These are phyloP conservation scores for Boletus rufocinnamomeus DNA, from an alignment of 768 basidiomycete species.

Conservation along the genomic window DNA sequence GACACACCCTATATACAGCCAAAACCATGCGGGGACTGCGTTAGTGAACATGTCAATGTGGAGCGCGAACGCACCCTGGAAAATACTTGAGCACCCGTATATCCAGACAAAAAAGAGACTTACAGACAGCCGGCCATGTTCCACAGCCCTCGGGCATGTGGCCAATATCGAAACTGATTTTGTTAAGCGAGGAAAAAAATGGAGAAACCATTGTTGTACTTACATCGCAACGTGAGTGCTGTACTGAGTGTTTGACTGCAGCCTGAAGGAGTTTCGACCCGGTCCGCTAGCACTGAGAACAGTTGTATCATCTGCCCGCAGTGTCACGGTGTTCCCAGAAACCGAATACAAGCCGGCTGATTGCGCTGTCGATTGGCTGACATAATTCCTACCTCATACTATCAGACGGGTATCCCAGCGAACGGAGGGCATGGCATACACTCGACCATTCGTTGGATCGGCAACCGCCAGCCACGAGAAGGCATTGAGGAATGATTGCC, in stretches of 20 bases:
- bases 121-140: conserved; percentile 41
- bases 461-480: conserved; percentile 31
- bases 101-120: conserved; percentile 7
- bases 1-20: conserved; percentile 26
- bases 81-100: not conserved
- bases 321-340: conserved; percentile 40
- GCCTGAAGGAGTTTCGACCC: conserved; percentile 41
- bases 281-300: conserved; percentile 31
- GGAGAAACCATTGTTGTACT: not conserved
- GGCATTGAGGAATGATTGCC: conserved; percentile 48
- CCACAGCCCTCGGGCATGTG: conserved; percentile 44
- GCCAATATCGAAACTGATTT: conserved; percentile 36
- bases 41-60: not conserved
- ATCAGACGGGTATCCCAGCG: not conserved
- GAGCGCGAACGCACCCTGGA: conserved; percentile 28
- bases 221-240: conserved; percentile 37
- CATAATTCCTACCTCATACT: conserved; percentile 40
- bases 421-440: conserved; percentile 18
- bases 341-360: conserved; percentile 59
- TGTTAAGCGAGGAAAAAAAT: not conserved
- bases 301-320: conserved; percentile 38
- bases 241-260: conserved; percentile 34
- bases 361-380: conserved; percentile 48
- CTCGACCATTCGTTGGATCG: conserved; percentile 40
- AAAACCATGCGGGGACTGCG: not conserved